Evolutionary conservation across 345 rosid species (phyloP).

Genomic region (Passiflora organensis): DNA sequence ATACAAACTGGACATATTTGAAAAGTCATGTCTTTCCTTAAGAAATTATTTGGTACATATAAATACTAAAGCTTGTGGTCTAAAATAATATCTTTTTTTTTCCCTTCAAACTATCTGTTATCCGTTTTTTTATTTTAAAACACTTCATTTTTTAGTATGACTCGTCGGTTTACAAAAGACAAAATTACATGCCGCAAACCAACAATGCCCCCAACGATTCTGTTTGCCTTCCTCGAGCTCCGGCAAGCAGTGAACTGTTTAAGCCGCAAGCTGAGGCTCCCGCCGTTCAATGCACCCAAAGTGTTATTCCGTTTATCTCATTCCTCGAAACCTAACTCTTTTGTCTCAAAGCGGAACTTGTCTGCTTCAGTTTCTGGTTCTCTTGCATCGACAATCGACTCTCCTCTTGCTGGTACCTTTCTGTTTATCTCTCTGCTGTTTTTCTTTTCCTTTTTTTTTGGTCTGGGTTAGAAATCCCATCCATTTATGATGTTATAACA

Average conservation of each 20-base stretch:
- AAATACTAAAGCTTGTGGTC: too few relatives aligned
- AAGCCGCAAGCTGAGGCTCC: not conserved
- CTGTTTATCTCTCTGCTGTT: not conserved
- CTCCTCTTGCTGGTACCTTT: constrained; percentile 39
- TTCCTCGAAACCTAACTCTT: constrained; percentile 13
- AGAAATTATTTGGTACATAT: too few relatives aligned
- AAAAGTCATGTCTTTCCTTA: too few relatives aligned
- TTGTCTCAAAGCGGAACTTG: constrained; percentile 10
- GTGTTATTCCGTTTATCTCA: not conserved
- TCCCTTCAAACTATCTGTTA: too few relatives aligned
- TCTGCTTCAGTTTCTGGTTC: constrained; percentile 21
- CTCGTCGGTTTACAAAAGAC: too few relatives aligned
- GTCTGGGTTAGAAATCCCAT: not conserved
- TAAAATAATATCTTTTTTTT: too few relatives aligned
- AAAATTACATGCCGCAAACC: too few relatives aligned
- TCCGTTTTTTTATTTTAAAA: too few relatives aligned
- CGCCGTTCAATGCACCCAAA: not conserved
- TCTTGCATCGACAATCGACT: constrained; percentile 12
- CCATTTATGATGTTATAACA: constrained; percentile 20
- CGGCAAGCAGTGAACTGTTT: not conserved
- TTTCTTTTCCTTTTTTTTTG: not conserved
- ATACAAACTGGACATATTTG: too few relatives aligned
- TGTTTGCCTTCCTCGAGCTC: too few relatives aligned
- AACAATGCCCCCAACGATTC: too few relatives aligned
- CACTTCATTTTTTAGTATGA: too few relatives aligned